These are phyloP conservation scores for Borovskyia barvae DNA, from an alignment of 208 protist species.

Conservation along the genomic window DNA sequence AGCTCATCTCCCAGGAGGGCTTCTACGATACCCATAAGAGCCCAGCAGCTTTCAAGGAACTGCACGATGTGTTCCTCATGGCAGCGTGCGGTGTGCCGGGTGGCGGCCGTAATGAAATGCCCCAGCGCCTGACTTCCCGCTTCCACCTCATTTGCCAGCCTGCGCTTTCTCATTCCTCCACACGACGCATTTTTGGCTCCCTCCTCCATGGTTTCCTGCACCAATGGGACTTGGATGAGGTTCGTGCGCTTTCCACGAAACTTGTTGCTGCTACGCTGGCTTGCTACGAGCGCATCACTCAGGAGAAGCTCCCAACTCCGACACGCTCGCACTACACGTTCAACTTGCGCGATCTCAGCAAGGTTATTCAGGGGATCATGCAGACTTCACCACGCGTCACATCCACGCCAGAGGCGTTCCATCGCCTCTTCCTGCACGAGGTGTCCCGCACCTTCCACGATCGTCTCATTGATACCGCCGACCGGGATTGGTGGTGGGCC, in stretches of 20 bases:
- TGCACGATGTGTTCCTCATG: constrained; percentile 89
- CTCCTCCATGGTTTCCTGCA: constrained; percentile 93
- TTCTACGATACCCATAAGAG: constrained; percentile 94
- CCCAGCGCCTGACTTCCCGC: constrained; percentile 89
- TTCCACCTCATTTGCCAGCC: constrained; percentile 95
- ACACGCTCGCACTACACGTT: constrained; percentile 99
- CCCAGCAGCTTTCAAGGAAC: constrained; percentile 90
- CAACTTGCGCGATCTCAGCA: constrained; percentile 97
- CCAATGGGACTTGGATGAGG: constrained; percentile 51
- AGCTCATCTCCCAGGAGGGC: constrained; percentile 92
- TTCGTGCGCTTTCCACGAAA: constrained; percentile 48
- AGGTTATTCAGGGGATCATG: constrained; percentile 97
- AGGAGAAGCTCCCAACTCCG: constrained; percentile 96
- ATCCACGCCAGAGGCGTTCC: constrained; percentile 37
- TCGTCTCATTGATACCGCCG: constrained; percentile 91
- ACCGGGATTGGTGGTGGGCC: constrained; percentile 92
- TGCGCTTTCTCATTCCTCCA: constrained; percentile 81
- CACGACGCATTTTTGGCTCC: constrained; percentile 94
- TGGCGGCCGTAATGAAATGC: constrained; percentile 94
- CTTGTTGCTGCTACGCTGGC: constrained; percentile 92
- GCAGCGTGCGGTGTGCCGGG: constrained; percentile 94
- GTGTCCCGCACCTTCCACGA: constrained; percentile 96
- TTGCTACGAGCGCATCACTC: constrained; percentile 94
- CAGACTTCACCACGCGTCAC: constrained; percentile 77
- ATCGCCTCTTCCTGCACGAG: constrained; percentile 95